A percentile compares a stretch with the other conserved stretches of the same genome.
phyloP scores from a whole-genome alignment of 768 basidiomycete genomes.

The Pisolithus orientalis region DNA sequence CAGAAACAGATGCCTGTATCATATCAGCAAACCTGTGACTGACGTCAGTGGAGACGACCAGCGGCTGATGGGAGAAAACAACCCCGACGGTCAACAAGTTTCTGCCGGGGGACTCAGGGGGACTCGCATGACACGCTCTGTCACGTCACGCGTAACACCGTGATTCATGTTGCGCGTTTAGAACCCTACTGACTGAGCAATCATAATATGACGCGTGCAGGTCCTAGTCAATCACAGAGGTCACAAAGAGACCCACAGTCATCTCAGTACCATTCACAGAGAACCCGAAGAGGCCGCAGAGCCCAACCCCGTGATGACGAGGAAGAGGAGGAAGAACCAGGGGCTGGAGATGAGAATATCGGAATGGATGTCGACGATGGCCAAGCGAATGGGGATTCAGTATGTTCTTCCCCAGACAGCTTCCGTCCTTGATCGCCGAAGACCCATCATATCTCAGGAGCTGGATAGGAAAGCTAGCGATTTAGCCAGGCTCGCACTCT shows the following conservation, averaged over 20 bases:
- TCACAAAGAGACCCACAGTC: constrained; percentile 34
- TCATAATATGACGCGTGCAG: constrained; percentile 26
- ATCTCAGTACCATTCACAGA: constrained; percentile 37
- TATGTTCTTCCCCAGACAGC: neutral
- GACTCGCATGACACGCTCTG: constrained; percentile 6
- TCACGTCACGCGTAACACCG: constrained; percentile 7
- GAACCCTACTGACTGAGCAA: neutral
- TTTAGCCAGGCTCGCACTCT: constrained; percentile 77
- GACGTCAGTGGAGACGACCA: too few relatives aligned
- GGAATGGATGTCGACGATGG: constrained; percentile 30
- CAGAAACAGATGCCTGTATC: too few relatives aligned
- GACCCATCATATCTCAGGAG: constrained; percentile 38
- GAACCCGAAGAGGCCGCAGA: constrained; percentile 18
- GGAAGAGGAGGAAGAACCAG: constrained; percentile 32
- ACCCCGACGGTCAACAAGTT: too few relatives aligned
- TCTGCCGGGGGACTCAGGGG: too few relatives aligned
- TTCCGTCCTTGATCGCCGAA: neutral
- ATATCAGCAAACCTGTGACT: too few relatives aligned
- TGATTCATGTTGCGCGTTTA: constrained; percentile 2
- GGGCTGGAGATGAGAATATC: constrained; percentile 15
- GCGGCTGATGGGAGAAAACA: too few relatives aligned
- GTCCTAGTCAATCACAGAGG: constrained; percentile 26
- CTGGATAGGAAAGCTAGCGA: constrained; percentile 59
- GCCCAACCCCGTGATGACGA: constrained; percentile 27
- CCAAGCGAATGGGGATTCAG: constrained; percentile 18